phyloP scores from a whole-genome alignment of 352 stramenopile genomes.

The Sclerospora graminicola region DNA sequence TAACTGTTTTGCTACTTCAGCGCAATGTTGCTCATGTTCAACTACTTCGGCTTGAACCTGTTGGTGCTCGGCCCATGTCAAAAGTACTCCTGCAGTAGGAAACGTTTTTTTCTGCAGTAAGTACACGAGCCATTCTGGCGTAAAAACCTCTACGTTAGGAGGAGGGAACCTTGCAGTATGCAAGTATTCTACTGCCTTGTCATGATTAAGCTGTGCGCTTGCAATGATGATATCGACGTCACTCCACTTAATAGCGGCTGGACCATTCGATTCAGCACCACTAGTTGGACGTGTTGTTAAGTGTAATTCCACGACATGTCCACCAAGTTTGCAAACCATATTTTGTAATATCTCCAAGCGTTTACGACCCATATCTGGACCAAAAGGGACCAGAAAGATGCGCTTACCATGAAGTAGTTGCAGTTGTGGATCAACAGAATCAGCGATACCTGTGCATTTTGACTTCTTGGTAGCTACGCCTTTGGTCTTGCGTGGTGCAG shows the following conservation, averaged over 20 bases:
- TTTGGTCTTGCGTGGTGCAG: slow-evolving; percentile 10
- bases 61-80: slow-evolving; percentile 35
- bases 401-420: slow-evolving; percentile 24
- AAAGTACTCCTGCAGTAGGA: slow-evolving; percentile 11
- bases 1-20: slow-evolving; percentile 13
- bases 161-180: slow-evolving; percentile 24
- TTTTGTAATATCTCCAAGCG: slow-evolving; percentile 52
- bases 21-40: slow-evolving; percentile 17
- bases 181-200: slow-evolving; percentile 25
- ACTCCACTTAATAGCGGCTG: slow-evolving; percentile 25
- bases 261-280: neutral
- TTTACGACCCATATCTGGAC: slow-evolving; percentile 53
- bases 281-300: slow-evolving; percentile 3
- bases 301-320: slow-evolving; percentile 18
- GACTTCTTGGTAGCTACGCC: slow-evolving; percentile 18
- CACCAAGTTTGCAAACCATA: slow-evolving; percentile 43
- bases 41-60: slow-evolving; percentile 18
- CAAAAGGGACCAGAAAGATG: slow-evolving; percentile 45
- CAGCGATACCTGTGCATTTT: slow-evolving; percentile 3
- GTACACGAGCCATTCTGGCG: slow-evolving; percentile 57
- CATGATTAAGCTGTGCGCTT: slow-evolving; percentile 31
- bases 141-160: slow-evolving; percentile 26
- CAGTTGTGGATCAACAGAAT: neutral
- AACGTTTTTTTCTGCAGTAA: slow-evolving; percentile 33
- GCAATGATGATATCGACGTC: slow-evolving; percentile 35